Conservation (phyloP, 2,329 filamentous ascomycete species). For the Penicillium sp. region DNA sequence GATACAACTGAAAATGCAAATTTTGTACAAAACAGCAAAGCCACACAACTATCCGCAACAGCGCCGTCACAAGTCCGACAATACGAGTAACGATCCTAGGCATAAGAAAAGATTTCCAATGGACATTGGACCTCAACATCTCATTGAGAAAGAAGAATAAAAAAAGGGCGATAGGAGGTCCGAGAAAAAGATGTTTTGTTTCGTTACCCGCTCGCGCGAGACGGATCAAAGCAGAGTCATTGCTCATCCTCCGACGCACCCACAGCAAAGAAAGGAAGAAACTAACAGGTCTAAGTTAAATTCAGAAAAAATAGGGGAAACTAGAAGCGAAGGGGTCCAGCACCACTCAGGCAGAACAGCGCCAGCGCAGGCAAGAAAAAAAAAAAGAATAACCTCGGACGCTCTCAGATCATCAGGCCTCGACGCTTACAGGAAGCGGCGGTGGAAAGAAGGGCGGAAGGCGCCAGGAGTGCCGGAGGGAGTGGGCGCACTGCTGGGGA, state of each 20-base stretch:
- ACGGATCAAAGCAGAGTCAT: not conserved
- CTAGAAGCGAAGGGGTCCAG: not conserved
- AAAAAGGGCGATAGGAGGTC: not conserved
- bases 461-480: slow-evolving; percentile 26
- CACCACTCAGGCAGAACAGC: not conserved
- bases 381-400: not conserved
- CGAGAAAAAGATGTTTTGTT: not conserved
- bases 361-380: not conserved
- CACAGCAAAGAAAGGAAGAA: not conserved
- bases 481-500: slow-evolving; percentile 4
- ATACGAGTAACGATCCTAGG: not conserved
- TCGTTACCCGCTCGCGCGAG: not conserved
- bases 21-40: not conserved
- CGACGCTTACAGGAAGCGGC: slow-evolving; percentile 20
- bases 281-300: not conserved
- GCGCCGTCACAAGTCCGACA: not conserved
- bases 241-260: not conserved
- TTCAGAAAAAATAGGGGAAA: not conserved
- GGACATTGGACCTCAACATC: not conserved
- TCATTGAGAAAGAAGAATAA: not conserved
- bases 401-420: not conserved
- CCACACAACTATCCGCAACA: not conserved
- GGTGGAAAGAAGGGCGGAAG: slow-evolving; percentile 25
- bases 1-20: not conserved
- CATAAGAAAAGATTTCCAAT: not conserved